Conservation (phyloP, 2,329 filamentous ascomycete species). For the Aphanocladium album region DNA sequence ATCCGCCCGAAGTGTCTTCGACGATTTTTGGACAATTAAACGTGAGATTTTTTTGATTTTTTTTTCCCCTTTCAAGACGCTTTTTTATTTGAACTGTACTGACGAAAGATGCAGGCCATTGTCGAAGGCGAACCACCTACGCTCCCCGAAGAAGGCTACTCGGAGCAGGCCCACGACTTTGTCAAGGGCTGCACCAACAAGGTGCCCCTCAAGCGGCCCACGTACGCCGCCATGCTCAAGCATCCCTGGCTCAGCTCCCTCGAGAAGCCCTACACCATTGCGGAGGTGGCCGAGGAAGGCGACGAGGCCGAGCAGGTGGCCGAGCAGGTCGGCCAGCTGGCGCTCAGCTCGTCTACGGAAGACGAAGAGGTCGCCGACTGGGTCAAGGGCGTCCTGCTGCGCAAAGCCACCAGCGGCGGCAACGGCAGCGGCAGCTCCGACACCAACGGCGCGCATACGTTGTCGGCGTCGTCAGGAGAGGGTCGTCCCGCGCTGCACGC, state of each 20-base stretch:
- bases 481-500: conserved; percentile 81
- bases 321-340: conserved; percentile 40
- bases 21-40: conserved; percentile 97
- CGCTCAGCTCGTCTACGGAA: conserved; percentile 40
- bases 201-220: conserved; percentile 85
- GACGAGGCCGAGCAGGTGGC: conserved; percentile 39
- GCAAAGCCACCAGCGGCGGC: conserved; percentile 27
- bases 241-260: conserved; percentile 82
- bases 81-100: too few relatives aligned
- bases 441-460: not conserved
- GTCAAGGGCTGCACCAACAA: conserved; percentile 89
- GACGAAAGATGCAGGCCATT: too few relatives aligned
- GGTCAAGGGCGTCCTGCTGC: conserved; percentile 68
- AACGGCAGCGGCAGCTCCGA: too few relatives aligned
- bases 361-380: conserved; percentile 83
- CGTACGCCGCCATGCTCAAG: conserved; percentile 81
- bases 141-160: conserved; percentile 74
- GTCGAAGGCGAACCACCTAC: conserved; percentile 94
- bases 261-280: conserved; percentile 69
- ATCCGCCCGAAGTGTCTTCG: conserved; percentile 93
- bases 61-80: not conserved
- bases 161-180: conserved; percentile 76
- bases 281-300: conserved; percentile 63
- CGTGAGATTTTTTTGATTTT: conserved; percentile 60
- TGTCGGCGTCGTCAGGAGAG: conserved; percentile 35